Percentiles rank a stretch among this genome's conserved stretches.
Conservation (phyloP, 73 alveolate species). For the Paramecium pentaurelia region DNA sequence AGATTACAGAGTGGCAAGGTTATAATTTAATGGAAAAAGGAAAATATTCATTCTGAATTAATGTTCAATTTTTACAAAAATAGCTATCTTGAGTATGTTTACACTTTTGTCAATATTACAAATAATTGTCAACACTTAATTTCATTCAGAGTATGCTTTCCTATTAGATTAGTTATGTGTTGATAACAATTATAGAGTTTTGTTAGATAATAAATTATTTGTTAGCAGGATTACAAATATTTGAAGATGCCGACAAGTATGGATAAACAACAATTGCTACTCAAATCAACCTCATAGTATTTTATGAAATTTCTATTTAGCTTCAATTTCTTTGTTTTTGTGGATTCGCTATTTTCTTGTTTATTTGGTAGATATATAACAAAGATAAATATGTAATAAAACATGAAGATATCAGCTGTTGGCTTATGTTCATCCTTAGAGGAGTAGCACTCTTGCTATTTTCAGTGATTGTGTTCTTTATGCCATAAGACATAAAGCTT, state of each 20-base stretch:
- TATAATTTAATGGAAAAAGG: neutral
- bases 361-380: neutral
- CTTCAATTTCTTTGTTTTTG: neutral
- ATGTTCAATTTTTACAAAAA: neutral
- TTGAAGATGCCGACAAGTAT: neutral
- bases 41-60: neutral
- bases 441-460: neutral
- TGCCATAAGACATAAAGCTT: neutral
- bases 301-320: neutral
- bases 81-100: neutral
- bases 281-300: neutral
- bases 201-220: neutral
- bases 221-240: neutral
- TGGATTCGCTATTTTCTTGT: neutral
- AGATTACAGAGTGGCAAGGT: neutral
- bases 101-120: neutral
- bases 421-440: slow-evolving; percentile 1
- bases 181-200: neutral
- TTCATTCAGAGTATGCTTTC: neutral
- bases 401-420: neutral
- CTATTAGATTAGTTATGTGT: neutral
- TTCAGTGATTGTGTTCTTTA: neutral
- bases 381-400: neutral
- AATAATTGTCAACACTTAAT: neutral
- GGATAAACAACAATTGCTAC: neutral